These are phyloP conservation scores for Ambrosiella xylebori DNA, from an alignment of 2,329 filamentous ascomycete genomes.

Conservation along the genomic window DNA sequence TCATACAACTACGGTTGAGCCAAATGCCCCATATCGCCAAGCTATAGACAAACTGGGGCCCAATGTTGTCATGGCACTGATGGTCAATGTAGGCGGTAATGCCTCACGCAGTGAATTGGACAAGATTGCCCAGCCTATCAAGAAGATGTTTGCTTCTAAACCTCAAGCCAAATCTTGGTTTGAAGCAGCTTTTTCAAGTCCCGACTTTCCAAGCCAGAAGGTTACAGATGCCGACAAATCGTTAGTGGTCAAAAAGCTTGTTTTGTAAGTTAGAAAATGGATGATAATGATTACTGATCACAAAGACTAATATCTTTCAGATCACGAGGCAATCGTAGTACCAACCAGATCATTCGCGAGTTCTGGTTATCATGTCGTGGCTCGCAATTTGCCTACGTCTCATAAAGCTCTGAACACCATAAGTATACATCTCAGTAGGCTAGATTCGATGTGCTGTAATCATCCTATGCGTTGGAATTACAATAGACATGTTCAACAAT, in stretches of 20 bases:
- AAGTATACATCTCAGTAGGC: too few species aligned
- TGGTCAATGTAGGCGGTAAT: constrained; percentile 49
- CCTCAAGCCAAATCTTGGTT: constrained; percentile 43
- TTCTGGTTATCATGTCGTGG: constrained; percentile 56
- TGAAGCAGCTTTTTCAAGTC: constrained; percentile 37
- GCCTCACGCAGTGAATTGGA: constrained; percentile 57
- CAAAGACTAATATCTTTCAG: constrained; percentile 20
- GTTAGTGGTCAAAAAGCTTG: constrained; percentile 47
- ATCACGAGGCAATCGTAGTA: constrained; percentile 44
- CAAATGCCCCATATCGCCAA: constrained; percentile 27
- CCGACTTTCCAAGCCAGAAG: constrained; percentile 41
- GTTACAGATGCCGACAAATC: constrained; percentile 42
- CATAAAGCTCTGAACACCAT: neutral
- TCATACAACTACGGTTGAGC: constrained; percentile 25
- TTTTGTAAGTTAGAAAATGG: constrained; percentile 30
- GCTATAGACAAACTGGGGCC: constrained; percentile 45
- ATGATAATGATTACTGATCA: neutral
- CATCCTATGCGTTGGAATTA: too few species aligned
- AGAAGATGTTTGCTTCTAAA: constrained; percentile 44
- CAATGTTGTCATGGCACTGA: constrained; percentile 38
- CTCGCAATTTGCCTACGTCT: constrained; percentile 31
- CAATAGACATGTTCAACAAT: too few species aligned
- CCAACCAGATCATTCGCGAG: constrained; percentile 50
- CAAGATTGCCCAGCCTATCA: constrained; percentile 51
- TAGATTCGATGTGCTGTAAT: too few species aligned